Base-by-base conservation (phyloP, 1,139 yeast species). In the Dujonia santamariae region DNA sequence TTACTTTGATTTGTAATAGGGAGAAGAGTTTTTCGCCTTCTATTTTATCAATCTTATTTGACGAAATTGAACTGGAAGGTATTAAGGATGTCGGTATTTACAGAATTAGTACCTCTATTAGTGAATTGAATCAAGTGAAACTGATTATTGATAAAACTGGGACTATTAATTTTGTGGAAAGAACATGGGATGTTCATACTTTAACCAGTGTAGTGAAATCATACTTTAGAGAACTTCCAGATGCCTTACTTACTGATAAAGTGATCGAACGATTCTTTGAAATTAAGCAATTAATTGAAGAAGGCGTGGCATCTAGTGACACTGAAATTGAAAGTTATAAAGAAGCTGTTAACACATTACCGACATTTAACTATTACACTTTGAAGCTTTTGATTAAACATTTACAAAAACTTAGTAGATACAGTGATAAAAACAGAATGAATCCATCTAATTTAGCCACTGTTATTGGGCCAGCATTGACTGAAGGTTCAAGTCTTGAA, bases 61-160 rank as follows among this genome's bases (percentile, higher is more conserved):
- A 68, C 30, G 95, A 83, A 47, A 81, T 92, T 43, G 97, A 92
- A 53, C 60, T 67, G 19, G 78, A 90, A 37, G 97, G 97, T 1
- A 57, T 92, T 24, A 86, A 85, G 43, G 97, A 90, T 53, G 86
- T 87, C 40, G 98, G 98, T 16, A 67, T 92, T 15, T 92, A 92
- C 56, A 79, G 98, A 56, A 85, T 90, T 42, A 86, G 96, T 40
- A 94, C 97, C 0, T 86, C 97, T 0, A 64, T 87, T 30, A 85
- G 86, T 31, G 86, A 87, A 36, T 79, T 92, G 42, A 78, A 74
- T 40, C 72, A 78, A 18, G 68, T 88, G 41, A 86, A 82, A 53
- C 64, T 69, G 8, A 80, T 80, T 26, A 85, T 92, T 53, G 96
- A 92, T 56, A 75, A 72, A 41, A 75, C 77, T 19, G 86, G 86